Evolutionary conservation across 257 asterid species (phyloP).

Genomic region (Salvia hispanica): DNA sequence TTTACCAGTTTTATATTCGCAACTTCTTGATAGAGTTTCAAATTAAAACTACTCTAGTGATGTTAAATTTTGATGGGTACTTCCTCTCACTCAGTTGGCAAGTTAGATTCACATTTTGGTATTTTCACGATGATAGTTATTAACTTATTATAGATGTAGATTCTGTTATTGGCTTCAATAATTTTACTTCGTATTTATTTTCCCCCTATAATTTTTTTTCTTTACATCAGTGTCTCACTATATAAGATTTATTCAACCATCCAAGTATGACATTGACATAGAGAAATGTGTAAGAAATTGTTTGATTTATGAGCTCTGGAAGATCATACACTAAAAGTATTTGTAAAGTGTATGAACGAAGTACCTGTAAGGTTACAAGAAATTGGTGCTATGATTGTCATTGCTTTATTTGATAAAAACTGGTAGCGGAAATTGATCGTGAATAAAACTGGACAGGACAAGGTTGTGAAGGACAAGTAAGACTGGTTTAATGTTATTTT

Average conservation of each 20-base stretch:
- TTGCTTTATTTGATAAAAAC: no score
- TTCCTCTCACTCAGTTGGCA: slow-evolving; percentile 22
- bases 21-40: slow-evolving; percentile 11
- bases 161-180: background rate
- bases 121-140: slow-evolving; percentile 11
- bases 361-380: no score
- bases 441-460: no score
- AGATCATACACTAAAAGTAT: no score
- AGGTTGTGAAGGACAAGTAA: no score
- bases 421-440: no score
- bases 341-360: no score
- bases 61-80: slow-evolving; percentile 5
- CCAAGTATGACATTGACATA: no score
- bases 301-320: no score
- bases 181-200: background rate
- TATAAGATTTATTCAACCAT: background rate
- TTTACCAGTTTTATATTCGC: background rate
- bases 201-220: background rate
- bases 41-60: slow-evolving; percentile 2
- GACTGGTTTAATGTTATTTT: background rate
- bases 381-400: no score
- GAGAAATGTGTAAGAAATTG: no score
- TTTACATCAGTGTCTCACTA: background rate
- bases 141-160: slow-evolving; percentile 1
- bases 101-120: background rate